phyloP scores from a whole-genome alignment of 2,329 filamentous ascomycete species.

The Arthroderma sp. region DNA sequence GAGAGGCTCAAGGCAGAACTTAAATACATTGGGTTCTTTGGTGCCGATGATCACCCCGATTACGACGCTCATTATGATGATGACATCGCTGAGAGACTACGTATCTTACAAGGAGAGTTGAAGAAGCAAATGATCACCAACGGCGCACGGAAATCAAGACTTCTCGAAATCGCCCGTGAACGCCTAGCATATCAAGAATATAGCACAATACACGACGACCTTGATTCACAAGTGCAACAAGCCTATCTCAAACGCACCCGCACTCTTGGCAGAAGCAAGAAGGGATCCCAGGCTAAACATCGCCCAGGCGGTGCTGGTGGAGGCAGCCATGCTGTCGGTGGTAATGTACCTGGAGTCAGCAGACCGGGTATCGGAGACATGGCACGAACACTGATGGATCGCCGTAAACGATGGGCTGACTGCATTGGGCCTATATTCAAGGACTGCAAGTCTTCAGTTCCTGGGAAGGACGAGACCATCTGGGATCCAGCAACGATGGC shows the following conservation, averaged over 20 bases:
- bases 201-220: slow-evolving; percentile 88
- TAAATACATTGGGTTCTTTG: slow-evolving; percentile 76
- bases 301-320: slow-evolving; percentile 56
- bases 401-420: slow-evolving; percentile 76
- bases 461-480: slow-evolving; percentile 54
- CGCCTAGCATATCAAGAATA: slow-evolving; percentile 96
- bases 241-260: slow-evolving; percentile 93
- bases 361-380: slow-evolving; percentile 70
- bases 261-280: slow-evolving; percentile 87
- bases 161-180: slow-evolving; percentile 79
- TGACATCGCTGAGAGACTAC: slow-evolving; percentile 79
- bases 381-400: slow-evolving; percentile 84
- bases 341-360: slow-evolving; percentile 26
- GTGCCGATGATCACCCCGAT: slow-evolving; percentile 55
- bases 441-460: slow-evolving; percentile 64
- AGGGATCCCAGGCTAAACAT: slow-evolving; percentile 53
- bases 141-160: slow-evolving; percentile 73
- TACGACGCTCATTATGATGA: slow-evolving; percentile 89
- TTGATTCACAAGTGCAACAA: slow-evolving; percentile 86
- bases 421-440: slow-evolving; percentile 85
- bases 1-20: slow-evolving; percentile 86
- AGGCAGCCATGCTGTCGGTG: slow-evolving; percentile 44
- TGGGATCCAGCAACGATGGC: slow-evolving; percentile 64
- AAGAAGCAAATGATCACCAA: slow-evolving; percentile 77
- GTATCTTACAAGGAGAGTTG: slow-evolving; percentile 69